Evolutionary conservation across 2,329 filamentous ascomycete genomes (phyloP).

Genomic region (Xylariaceae sp.): DNA sequence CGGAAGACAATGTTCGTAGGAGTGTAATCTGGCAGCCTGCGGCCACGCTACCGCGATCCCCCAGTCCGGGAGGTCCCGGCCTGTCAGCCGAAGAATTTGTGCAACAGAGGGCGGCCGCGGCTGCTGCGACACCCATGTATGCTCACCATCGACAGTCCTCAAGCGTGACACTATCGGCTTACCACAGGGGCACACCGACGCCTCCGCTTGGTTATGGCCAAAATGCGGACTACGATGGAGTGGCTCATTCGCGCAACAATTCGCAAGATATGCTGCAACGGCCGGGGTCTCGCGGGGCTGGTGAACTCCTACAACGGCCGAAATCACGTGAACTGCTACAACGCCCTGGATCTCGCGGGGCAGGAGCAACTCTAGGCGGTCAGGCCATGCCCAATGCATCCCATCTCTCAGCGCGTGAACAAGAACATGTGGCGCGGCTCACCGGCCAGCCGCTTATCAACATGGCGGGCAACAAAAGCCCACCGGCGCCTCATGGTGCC

Average conservation of each 20-base stretch:
- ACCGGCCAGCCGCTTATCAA: slow-evolving; percentile 74
- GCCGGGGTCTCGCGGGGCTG: slow-evolving; percentile 32
- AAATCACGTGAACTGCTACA: slow-evolving; percentile 44
- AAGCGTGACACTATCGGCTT: slow-evolving; percentile 41
- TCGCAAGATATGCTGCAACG: slow-evolving; percentile 38
- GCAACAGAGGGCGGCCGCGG: slow-evolving; percentile 65
- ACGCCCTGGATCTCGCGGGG: slow-evolving; percentile 51
- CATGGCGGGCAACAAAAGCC: slow-evolving; percentile 54
- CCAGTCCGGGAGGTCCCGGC: slow-evolving; percentile 40
- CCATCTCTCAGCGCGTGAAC: slow-evolving; percentile 78
- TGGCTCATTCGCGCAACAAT: slow-evolving; percentile 42
- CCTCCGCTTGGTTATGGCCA: slow-evolving; percentile 40
- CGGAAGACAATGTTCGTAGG: slow-evolving; percentile 54
- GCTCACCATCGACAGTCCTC: slow-evolving; percentile 59
- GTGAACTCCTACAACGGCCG: slow-evolving; percentile 40
- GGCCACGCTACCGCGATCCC: slow-evolving; percentile 44
- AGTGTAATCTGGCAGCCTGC: slow-evolving; percentile 78
- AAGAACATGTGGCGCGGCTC: slow-evolving; percentile 80
- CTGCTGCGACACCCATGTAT: slow-evolving; percentile 51
- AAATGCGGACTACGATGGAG: slow-evolving; percentile 38
- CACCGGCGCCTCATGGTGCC: slow-evolving; percentile 43
- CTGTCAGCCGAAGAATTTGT: slow-evolving; percentile 81
- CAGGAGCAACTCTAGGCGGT: slow-evolving; percentile 44
- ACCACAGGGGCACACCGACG: slow-evolving; percentile 39
- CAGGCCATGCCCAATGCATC: slow-evolving; percentile 44